Conservation (phyloP, 2,329 filamentous ascomycete genomes). For the Ceratocystis smalleyi region DNA sequence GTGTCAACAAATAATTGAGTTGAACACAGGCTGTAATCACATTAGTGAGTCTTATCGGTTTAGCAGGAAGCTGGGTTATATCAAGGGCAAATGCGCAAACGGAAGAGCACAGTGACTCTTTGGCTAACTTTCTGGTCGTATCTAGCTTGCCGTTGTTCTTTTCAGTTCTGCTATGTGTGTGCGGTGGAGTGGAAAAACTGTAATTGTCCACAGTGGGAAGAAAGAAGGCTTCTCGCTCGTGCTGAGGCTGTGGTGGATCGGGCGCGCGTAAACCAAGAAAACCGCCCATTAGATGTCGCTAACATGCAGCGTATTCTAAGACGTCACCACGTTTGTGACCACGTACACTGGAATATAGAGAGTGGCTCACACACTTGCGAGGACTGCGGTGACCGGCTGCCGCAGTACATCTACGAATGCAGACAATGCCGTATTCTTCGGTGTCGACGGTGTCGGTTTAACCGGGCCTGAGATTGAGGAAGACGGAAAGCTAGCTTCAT, state of each 20-base stretch:
- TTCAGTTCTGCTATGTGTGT: conserved; percentile 37
- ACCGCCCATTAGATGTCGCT: conserved; percentile 15
- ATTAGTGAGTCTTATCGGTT: conserved; percentile 34
- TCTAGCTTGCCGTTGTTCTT: conserved; percentile 31
- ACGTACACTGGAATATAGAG: conserved; percentile 25
- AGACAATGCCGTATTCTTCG: conserved; percentile 29
- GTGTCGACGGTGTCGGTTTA: conserved; percentile 31
- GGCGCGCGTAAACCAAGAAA: not conserved
- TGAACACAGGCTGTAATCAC: conserved; percentile 37
- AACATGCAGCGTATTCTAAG: conserved; percentile 23
- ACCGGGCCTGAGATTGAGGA: conserved; percentile 21
- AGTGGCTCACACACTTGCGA: conserved; percentile 26
- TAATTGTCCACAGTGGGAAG: conserved; percentile 26
- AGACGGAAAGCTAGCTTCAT: not conserved
- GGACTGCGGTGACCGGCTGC: conserved; percentile 27
- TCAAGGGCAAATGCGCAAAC: not conserved
- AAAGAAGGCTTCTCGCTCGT: conserved; percentile 19
- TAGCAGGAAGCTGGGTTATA: not conserved
- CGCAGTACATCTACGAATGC: conserved; percentile 32
- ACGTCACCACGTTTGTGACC: conserved; percentile 27
- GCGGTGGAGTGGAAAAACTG: conserved; percentile 29
- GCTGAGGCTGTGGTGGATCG: not conserved
- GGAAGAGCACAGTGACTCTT: not conserved
- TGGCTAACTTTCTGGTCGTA: not conserved
- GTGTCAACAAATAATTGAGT: conserved; percentile 35